Conservation (phyloP, 2,329 filamentous ascomycete genomes). For the Ceratocystiopsis sp. region DNA sequence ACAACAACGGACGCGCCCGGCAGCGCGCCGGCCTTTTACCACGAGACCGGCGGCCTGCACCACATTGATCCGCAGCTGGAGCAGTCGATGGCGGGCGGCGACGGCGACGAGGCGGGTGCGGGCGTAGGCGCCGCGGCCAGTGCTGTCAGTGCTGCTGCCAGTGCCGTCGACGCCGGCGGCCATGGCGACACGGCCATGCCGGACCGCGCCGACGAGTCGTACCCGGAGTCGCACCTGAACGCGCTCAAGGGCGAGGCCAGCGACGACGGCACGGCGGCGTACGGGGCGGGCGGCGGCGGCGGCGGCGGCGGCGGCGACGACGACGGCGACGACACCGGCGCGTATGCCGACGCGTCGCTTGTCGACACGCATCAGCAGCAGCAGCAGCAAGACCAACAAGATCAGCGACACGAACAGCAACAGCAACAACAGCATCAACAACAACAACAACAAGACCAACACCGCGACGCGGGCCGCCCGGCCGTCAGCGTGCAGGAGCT, state of each 20-base stretch:
- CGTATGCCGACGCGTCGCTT: not conserved
- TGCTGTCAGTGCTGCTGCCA: not conserved
- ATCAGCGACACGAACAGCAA: not conserved
- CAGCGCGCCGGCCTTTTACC: conserved; percentile 24
- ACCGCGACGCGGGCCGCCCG: conserved; percentile 17
- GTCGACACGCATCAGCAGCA: not conserved
- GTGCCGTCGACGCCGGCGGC: not conserved
- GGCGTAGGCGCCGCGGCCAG: conserved; percentile 1
- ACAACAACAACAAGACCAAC: conserved; percentile 10
- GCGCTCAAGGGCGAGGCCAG: conserved; percentile 7
- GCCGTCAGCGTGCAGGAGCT: conserved; percentile 34
- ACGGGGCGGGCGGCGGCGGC: no score
- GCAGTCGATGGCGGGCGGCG: conserved; percentile 6
- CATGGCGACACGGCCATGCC: not conserved
- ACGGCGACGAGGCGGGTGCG: conserved; percentile 5
- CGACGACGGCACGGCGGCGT: not conserved
- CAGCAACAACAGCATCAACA: not conserved
- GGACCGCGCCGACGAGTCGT: conserved; percentile 2
- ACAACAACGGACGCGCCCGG: conserved; percentile 27
- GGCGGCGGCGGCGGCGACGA: no score
- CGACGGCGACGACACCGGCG: not conserved
- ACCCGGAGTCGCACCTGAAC: conserved; percentile 9
- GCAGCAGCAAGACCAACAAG: conserved; percentile 9
- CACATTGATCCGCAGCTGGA: conserved; percentile 17
- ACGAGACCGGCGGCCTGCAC: conserved; percentile 11